phyloP scores from a whole-genome alignment of 2,329 filamentous ascomycete genomes.

The Bipolaris zeicola region DNA sequence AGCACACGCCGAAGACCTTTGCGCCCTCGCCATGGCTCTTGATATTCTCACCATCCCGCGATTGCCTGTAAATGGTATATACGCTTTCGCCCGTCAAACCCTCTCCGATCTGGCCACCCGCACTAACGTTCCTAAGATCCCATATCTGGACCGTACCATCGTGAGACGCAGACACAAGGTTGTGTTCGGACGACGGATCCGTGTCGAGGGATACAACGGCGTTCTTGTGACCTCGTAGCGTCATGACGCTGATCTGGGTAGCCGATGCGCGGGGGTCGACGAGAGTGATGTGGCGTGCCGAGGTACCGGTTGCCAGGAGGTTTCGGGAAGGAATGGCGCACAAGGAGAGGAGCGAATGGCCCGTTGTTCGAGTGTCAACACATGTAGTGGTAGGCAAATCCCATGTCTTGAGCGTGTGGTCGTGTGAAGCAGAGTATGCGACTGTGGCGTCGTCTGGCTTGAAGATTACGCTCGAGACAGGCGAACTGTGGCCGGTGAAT shows the following conservation, averaged over 20 bases:
- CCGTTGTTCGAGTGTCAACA: slow-evolving; percentile 82
- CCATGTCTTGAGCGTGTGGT: slow-evolving; percentile 89
- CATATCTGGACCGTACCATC: slow-evolving; percentile 93
- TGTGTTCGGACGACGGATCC: slow-evolving; percentile 73
- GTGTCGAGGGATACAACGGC: slow-evolving; percentile 64
- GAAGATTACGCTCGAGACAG: slow-evolving; percentile 82
- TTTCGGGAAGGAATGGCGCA: slow-evolving; percentile 71
- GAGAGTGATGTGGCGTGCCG: slow-evolving; percentile 86
- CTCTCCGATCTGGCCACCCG: slow-evolving; percentile 58
- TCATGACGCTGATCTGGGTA: slow-evolving; percentile 79
- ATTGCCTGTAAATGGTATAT: slow-evolving; percentile 80
- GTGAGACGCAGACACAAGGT: slow-evolving; percentile 86
- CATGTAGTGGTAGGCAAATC: slow-evolving; percentile 81
- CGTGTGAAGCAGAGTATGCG: slow-evolving; percentile 88
- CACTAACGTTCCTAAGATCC: slow-evolving; percentile 79
- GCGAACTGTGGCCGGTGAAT: slow-evolving; percentile 71
- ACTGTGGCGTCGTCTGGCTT: slow-evolving; percentile 84
- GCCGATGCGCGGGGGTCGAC: slow-evolving; percentile 85
- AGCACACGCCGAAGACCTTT: slow-evolving; percentile 88
- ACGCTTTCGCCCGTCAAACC: slow-evolving; percentile 68
- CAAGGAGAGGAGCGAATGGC: slow-evolving; percentile 81
- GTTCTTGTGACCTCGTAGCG: slow-evolving; percentile 88
- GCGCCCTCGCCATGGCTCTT: slow-evolving; percentile 76
- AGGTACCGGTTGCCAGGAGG: slow-evolving; percentile 75
- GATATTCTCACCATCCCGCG: slow-evolving; percentile 53